A percentile compares a stretch with the other conserved stretches of the same genome.
Evolutionary conservation across 352 stramenopile genomes (phyloP).

Genomic region (Globisporangium cederbergense): DNA sequence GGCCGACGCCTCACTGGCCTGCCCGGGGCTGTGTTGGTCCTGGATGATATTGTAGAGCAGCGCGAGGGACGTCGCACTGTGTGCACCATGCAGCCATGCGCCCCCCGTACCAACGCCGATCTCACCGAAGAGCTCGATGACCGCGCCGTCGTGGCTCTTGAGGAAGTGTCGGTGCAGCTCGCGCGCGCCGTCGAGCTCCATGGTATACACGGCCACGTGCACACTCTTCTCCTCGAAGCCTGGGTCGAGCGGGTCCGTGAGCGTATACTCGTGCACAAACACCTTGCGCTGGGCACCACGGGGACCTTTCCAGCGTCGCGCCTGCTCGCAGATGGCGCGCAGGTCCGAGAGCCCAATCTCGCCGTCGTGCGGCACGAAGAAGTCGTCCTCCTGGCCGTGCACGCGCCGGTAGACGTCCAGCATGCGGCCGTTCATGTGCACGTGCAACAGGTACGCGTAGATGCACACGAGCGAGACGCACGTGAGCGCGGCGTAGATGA

Average conservation of each 20-base stretch:
- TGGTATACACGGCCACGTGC: constrained; percentile 83
- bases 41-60: constrained; percentile 57
- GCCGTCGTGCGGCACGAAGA: constrained; percentile 89
- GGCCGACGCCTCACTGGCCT: background rate
- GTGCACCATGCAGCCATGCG: constrained; percentile 33
- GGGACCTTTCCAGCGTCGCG: constrained; percentile 59
- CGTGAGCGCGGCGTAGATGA: constrained; percentile 70
- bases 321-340: constrained; percentile 51
- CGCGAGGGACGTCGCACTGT: constrained; percentile 32
- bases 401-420: constrained; percentile 84
- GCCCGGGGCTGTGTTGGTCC: constrained; percentile 24
- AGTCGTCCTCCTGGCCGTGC: constrained; percentile 58
- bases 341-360: constrained; percentile 81
- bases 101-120: constrained; percentile 32
- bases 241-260: constrained; percentile 66
- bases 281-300: constrained; percentile 65
- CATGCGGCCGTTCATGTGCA: constrained; percentile 90
- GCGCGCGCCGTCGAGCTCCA: constrained; percentile 46
- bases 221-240: constrained; percentile 61
- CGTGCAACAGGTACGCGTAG: constrained; percentile 80
- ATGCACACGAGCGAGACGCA: constrained; percentile 49
- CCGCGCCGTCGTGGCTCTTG: constrained; percentile 72
- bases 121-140: constrained; percentile 86
- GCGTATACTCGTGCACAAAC: constrained; percentile 77
- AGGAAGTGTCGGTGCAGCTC: constrained; percentile 88